These are phyloP conservation scores for Paracoccidioides brasiliensis DNA, from an alignment of 2,329 filamentous ascomycete species.

Conservation along the genomic window DNA sequence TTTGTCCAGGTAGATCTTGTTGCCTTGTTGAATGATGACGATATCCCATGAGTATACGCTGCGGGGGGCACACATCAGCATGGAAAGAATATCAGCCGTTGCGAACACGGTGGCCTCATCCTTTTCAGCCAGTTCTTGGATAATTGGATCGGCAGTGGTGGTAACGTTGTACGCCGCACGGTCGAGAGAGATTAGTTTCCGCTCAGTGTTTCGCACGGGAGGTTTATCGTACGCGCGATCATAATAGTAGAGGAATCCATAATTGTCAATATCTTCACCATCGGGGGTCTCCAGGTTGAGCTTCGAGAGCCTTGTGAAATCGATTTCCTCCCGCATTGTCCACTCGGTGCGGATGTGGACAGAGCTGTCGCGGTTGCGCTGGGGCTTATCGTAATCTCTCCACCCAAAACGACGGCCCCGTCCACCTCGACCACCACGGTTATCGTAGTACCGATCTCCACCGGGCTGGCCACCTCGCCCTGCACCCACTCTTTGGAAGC, in stretches of 20 bases:
- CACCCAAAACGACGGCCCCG: slow-evolving; percentile 83
- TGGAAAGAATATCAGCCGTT: slow-evolving; percentile 91
- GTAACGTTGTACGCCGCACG: slow-evolving; percentile 97
- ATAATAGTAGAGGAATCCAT: slow-evolving; percentile 98
- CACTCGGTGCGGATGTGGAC: slow-evolving; percentile 95
- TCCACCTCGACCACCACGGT: slow-evolving; percentile 53
- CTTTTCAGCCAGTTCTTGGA: slow-evolving; percentile 92
- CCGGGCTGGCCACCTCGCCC: slow-evolving; percentile 53
- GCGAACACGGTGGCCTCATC: slow-evolving; percentile 94
- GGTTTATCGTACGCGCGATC: slow-evolving; percentile 91
- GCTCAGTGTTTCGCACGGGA: slow-evolving; percentile 76
- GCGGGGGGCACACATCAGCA: slow-evolving; percentile 97
- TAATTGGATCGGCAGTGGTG: slow-evolving; percentile 87
- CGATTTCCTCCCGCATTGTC: slow-evolving; percentile 93
- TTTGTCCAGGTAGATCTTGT: slow-evolving; percentile 99
- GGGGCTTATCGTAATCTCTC: slow-evolving; percentile 98
- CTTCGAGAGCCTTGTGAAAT: slow-evolving; percentile 90
- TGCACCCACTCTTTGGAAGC: slow-evolving; percentile 59
- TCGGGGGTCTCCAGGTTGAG: slow-evolving; percentile 90
- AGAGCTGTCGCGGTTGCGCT: slow-evolving; percentile 88
- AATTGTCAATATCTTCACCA: slow-evolving; percentile 87
- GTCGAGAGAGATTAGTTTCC: slow-evolving; percentile 77
- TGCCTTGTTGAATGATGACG: slow-evolving; percentile 79
- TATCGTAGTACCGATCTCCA: slow-evolving; percentile 52
- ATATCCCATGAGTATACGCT: slow-evolving; percentile 98